These are phyloP conservation scores for Pseudoturritis turrita DNA, from an alignment of 345 rosid genomes.

Conservation along the genomic window DNA sequence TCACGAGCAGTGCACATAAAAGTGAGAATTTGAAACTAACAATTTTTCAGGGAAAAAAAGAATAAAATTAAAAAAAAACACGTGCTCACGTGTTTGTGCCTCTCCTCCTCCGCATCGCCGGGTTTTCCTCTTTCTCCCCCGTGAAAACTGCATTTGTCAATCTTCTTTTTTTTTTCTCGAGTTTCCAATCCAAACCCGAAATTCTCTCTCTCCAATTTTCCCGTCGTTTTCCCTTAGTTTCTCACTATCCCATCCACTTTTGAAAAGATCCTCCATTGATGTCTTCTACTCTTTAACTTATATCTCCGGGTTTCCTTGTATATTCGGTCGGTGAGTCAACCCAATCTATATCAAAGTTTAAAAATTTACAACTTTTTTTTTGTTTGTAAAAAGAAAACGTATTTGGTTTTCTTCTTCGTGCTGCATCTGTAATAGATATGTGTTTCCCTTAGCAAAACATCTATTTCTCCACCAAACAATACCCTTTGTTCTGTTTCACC, in stretches of 20 bases:
- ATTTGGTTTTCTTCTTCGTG: not conserved
- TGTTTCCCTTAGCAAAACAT: too few relatives aligned
- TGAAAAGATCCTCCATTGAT: not conserved
- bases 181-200: constrained; percentile 17
- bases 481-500: not conserved
- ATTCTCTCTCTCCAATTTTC: not conserved
- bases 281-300: not conserved
- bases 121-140: constrained; percentile 32
- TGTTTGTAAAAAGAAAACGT: not conserved
- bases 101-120: constrained; percentile 36
- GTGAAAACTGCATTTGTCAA: constrained; percentile 22
- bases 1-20: too few relatives aligned
- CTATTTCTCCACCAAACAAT: not conserved
- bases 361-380: not conserved
- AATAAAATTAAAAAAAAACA: not conserved
- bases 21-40: not conserved
- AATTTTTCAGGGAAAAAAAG: not conserved
- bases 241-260: not conserved
- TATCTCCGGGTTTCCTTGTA: too few relatives aligned
- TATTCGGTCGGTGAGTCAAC: too few relatives aligned
- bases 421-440: constrained; percentile 1
- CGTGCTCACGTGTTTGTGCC: not conserved
- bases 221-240: constrained; percentile 1
- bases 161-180: not conserved
- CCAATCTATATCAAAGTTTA: constrained; percentile 25